These are phyloP conservation scores for Xylaria digitata DNA, from an alignment of 2,329 filamentous ascomycete species.

Conservation along the genomic window DNA sequence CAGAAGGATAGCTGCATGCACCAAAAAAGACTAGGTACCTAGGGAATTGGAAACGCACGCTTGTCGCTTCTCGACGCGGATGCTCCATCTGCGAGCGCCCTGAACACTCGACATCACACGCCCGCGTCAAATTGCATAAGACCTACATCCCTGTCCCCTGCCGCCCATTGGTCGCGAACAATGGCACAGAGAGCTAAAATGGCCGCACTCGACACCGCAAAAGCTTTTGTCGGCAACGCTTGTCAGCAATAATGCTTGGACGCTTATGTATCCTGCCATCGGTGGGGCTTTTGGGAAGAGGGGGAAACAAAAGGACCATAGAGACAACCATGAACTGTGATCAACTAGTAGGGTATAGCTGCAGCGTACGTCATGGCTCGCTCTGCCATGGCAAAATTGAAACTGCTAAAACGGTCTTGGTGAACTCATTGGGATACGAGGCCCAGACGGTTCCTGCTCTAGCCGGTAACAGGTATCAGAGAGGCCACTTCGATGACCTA, in stretches of 20 bases:
- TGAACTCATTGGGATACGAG: conserved; percentile 13
- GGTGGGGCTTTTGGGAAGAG: conserved; percentile 37
- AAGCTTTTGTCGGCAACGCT: conserved; percentile 42
- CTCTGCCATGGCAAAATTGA: conserved; percentile 13
- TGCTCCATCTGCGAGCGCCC: conserved; percentile 41
- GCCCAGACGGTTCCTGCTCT: conserved; percentile 14
- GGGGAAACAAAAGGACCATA: conserved; percentile 33
- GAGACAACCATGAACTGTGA: conserved; percentile 21
- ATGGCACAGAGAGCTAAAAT: conserved; percentile 44
- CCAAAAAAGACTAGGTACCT: conserved; percentile 40
- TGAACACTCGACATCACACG: conserved; percentile 47
- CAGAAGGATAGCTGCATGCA: conserved; percentile 47
- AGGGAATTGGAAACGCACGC: conserved; percentile 40
- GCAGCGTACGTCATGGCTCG: conserved; percentile 27
- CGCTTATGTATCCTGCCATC: conserved; percentile 24
- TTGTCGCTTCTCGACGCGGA: conserved; percentile 51
- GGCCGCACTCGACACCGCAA: conserved; percentile 43
- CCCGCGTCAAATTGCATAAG: conserved; percentile 53
- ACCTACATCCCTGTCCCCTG: conserved; percentile 46
- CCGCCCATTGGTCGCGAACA: conserved; percentile 48
- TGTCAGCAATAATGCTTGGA: conserved; percentile 41
- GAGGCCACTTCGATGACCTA: conserved; percentile 1
- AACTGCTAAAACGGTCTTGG: conserved; percentile 8
- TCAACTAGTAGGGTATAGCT: conserved; percentile 13
- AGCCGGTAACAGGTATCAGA: conserved; percentile 13